These are phyloP conservation scores for Apiospora sp. DNA, from an alignment of 2,329 filamentous ascomycete genomes.

Conservation along the genomic window DNA sequence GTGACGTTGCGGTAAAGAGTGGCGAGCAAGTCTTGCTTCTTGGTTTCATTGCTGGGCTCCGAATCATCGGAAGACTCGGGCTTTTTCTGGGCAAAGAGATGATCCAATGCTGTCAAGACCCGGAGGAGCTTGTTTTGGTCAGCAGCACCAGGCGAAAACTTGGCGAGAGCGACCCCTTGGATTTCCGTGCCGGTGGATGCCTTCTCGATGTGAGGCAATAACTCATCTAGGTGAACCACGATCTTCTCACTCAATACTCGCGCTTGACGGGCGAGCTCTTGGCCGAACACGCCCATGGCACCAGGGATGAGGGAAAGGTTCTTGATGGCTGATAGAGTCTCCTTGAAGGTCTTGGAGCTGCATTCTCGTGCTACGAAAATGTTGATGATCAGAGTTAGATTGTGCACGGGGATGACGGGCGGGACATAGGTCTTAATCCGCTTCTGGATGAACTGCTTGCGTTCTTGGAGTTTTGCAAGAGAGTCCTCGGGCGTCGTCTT, in stretches of 20 bases:
- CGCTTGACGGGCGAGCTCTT: conserved; percentile 88
- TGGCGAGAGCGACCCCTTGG: conserved; percentile 90
- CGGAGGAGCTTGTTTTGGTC: conserved; percentile 96
- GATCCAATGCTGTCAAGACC: conserved; percentile 91
- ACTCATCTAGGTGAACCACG: conserved; percentile 81
- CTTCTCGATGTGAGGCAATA: conserved; percentile 85
- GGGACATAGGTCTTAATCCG: conserved; percentile 72
- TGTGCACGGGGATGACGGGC: conserved; percentile 86
- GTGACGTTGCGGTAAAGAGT: conserved; percentile 90
- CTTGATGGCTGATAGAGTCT: conserved; percentile 98
- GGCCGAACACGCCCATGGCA: conserved; percentile 89
- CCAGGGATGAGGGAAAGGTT: conserved; percentile 93
- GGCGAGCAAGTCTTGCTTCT: conserved; percentile 85
- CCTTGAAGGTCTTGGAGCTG: conserved; percentile 96
- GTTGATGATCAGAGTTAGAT: conserved; percentile 92
- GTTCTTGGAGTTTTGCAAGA: conserved; percentile 46
- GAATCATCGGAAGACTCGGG: conserved; percentile 53
- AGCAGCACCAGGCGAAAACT: conserved; percentile 94
- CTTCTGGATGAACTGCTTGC: conserved; percentile 53
- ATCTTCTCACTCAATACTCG: conserved; percentile 86
- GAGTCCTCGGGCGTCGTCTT: conserved; percentile 34
- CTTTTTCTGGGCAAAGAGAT: conserved; percentile 85
- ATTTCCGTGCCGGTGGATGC: conserved; percentile 92
- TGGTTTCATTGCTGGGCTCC: conserved; percentile 60
- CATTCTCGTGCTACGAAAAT: conserved; percentile 96